Evolutionary conservation across 768 basidiomycete genomes (phyloP).

Genomic region (Mycena olivaceomarginata): DNA sequence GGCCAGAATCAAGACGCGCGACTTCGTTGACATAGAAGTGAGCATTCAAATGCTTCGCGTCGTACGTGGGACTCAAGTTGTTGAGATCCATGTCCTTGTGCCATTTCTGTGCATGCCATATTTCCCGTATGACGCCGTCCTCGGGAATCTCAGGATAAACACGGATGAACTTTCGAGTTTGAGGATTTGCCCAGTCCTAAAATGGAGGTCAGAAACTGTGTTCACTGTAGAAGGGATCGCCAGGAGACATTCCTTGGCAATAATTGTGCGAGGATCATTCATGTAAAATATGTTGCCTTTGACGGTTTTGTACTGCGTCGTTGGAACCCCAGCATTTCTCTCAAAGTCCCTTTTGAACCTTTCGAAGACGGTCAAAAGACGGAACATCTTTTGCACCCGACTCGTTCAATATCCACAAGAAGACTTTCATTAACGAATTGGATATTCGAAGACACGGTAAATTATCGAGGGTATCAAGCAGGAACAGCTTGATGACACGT

Average conservation of each 20-base stretch:
- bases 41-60: not conserved
- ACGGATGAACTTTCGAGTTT: conserved; percentile 16
- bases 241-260: conserved; percentile 4
- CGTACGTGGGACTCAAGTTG: conserved; percentile 28
- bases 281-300: conserved; percentile 32
- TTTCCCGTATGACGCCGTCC: conserved; percentile 4
- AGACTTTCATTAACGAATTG: conserved; percentile 19
- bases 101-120: conserved; percentile 2
- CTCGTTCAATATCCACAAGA: conserved; percentile 25
- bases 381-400: conserved; percentile 15
- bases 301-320: not conserved
- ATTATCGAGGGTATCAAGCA: conserved; percentile 30
- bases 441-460: conserved; percentile 24
- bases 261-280: conserved; percentile 25
- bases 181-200: conserved; percentile 18
- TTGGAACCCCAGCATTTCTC: conserved; percentile 1
- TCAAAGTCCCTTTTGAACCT: conserved; percentile 9
- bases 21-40: conserved; percentile 36
- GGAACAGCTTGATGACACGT: conserved; percentile 19
- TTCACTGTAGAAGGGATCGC: too few species aligned
- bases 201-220: not conserved
- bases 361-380: conserved; percentile 16
- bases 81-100: conserved; percentile 15
- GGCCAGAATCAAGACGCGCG: not conserved
- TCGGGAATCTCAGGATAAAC: conserved; percentile 22